Evolutionary conservation across 2,329 filamentous ascomycete species (phyloP).

Genomic region (Ampelomyces quisqualis): DNA sequence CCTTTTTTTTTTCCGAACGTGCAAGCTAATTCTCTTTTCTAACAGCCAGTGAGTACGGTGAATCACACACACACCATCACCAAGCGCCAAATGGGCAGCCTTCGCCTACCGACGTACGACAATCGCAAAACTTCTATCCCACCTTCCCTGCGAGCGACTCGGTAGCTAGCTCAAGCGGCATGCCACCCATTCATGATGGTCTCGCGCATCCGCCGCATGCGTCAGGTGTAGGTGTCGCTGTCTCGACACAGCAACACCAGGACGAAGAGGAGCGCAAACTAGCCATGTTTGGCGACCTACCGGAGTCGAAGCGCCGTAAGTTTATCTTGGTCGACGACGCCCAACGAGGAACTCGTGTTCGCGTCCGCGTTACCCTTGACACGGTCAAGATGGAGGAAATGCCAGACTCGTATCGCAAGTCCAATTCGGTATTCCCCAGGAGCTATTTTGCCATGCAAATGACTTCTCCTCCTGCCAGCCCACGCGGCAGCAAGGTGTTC

Average conservation of each 20-base stretch:
- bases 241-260: constrained; percentile 52
- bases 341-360: constrained; percentile 70
- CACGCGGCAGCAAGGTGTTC: constrained; percentile 74
- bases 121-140: constrained; percentile 74
- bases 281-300: constrained; percentile 81
- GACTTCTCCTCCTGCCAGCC: constrained; percentile 78
- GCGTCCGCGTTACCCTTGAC: constrained; percentile 90
- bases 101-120: constrained; percentile 67
- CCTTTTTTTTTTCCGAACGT: constrained; percentile 29
- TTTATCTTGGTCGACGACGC: constrained; percentile 95
- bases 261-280: constrained; percentile 61
- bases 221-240: constrained; percentile 46
- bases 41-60: constrained; percentile 59
- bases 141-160: constrained; percentile 63
- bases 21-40: constrained; percentile 49
- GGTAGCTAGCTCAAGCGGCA: constrained; percentile 55
- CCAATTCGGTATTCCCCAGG: constrained; percentile 84
- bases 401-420: constrained; percentile 89
- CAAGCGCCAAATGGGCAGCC: constrained; percentile 60
- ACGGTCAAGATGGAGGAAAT: constrained; percentile 93
- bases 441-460: constrained; percentile 93
- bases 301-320: constrained; percentile 88
- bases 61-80: constrained; percentile 67
- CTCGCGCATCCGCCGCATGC: constrained; percentile 47
- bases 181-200: constrained; percentile 65